These are phyloP conservation scores for Talaromyces atroroseus DNA, from an alignment of 2,329 filamentous ascomycete genomes.

Conservation along the genomic window DNA sequence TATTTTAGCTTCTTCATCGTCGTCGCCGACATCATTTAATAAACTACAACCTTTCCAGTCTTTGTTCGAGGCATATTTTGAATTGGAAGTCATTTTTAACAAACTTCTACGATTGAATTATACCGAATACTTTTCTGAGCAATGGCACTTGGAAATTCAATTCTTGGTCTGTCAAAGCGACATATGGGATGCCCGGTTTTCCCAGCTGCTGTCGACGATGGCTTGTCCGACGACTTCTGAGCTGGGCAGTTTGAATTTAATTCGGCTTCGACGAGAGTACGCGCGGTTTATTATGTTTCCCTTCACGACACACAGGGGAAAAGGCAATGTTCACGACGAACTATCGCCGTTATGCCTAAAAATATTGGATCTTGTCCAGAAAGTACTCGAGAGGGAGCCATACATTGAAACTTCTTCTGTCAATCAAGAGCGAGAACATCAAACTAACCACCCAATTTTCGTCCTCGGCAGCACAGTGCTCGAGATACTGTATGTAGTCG, in stretches of 20 bases:
- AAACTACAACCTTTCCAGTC: background rate
- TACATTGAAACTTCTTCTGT: background rate
- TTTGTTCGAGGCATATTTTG: constrained; percentile 6
- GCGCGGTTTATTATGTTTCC: background rate
- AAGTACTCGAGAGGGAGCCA: background rate
- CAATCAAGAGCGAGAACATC: background rate
- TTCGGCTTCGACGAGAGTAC: constrained; percentile 7
- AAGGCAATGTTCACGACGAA: background rate
- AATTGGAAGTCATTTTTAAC: constrained; percentile 8
- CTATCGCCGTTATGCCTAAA: background rate
- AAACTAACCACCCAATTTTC: constrained; percentile 4
- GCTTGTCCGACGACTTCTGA: background rate
- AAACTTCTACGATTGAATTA: background rate
- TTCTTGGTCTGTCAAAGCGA: background rate
- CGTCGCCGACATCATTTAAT: background rate
- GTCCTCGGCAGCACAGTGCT: constrained; percentile 4
- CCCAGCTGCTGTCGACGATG: background rate
- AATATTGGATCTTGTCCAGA: background rate
- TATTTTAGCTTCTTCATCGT: background rate
- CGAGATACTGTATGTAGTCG: constrained; percentile 2
- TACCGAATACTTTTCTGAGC: background rate
- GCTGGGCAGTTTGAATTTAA: background rate
- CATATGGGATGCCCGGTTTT: constrained; percentile 7
- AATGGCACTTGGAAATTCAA: background rate
- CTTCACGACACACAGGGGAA: background rate